Evolutionary conservation across 2,329 filamentous ascomycete genomes (phyloP), one percentile per base, ranked within the genome.

Genomic region (Exophiala calicioides): DNA sequence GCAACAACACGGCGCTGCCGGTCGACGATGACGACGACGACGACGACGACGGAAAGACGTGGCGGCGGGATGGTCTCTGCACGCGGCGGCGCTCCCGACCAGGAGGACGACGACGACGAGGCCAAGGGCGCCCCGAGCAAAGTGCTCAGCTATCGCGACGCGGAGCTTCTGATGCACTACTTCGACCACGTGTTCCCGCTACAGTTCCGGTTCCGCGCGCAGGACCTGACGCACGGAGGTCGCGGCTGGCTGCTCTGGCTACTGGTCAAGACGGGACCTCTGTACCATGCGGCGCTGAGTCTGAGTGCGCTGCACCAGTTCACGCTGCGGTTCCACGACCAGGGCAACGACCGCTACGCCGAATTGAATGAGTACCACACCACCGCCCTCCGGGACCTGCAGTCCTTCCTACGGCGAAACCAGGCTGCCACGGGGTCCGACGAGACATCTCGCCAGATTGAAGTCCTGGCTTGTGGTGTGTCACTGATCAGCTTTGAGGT

Each of bases 401-500:
- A 44, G 26, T 16, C 40, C 12, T 54, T 50, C 29, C 31, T 54
- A 12, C 47, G 44, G 20, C 18, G 38, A n/a, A 51, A 43, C 33
- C 47, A 51, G 7, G 37, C 27, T 27, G 38, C 19, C 4, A 36
- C 18, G 18, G 31, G 21, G 15, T 26, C 18, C 5, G 37, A 45
- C 29, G 43, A 54, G 12, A 27, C 15, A 19, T 39, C 31, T 8
- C 32, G 44, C 5, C 35, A 47, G 34, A 45, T 54, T 27, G 51
- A 54, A 27, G 26, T 54, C 15, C 24, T 54, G 4, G 45, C 51
- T 31, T 54, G 51, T 34, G 51, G 51, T 9, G 51, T 54, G 5
- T 50, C 47, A 9, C n/a, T 54, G 12, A 54, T 54, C 29, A 54
- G 51, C 16, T 54, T 54, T 24, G 47, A 54, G 48, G 51, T 54